Evolutionary conservation across 2,329 filamentous ascomycete species (phyloP).

Genomic region (Teratosphaeria gauchensis): DNA sequence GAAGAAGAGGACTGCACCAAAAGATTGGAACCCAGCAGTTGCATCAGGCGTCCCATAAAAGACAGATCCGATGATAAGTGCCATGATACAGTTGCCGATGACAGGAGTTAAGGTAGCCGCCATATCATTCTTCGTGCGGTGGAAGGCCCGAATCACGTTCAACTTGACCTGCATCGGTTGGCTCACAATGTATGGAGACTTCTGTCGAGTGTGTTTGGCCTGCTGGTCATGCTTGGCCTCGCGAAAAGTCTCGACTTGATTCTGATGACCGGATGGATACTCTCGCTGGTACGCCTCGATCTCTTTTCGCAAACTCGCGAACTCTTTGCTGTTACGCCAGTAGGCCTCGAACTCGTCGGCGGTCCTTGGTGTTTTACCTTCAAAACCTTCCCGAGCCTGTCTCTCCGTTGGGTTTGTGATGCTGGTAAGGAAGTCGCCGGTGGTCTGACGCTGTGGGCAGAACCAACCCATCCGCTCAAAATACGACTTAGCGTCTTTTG

Average conservation of each 20-base stretch:
- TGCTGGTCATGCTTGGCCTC: conserved; percentile 43
- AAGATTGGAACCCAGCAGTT: conserved; percentile 44
- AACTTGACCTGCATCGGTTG: conserved; percentile 45
- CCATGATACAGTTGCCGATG: conserved; percentile 44
- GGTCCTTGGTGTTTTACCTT: conserved; percentile 54
- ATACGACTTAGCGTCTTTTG: conserved; percentile 49
- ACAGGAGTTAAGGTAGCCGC: conserved; percentile 39
- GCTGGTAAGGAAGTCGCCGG: conserved; percentile 59
- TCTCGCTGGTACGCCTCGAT: conserved; percentile 43
- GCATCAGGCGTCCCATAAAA: conserved; percentile 46
- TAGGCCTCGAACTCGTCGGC: conserved; percentile 56
- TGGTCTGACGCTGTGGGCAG: conserved; percentile 58
- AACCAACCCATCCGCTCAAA: conserved; percentile 61
- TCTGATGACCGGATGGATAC: conserved; percentile 33
- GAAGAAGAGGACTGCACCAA: conserved; percentile 51
- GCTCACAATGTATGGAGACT: conserved; percentile 50
- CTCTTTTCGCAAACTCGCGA: conserved; percentile 34
- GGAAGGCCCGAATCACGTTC: conserved; percentile 41
- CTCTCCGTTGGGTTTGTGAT: conserved; percentile 57
- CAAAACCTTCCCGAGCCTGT: conserved; percentile 46
- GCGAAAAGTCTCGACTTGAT: conserved; percentile 34
- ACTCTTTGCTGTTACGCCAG: conserved; percentile 41
- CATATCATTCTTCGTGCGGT: conserved; percentile 45
- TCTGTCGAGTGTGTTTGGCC: conserved; percentile 43
- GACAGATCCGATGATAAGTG: conserved; percentile 52